Conservation (phyloP, 2,329 filamentous ascomycete species). For the Aureobasidium sp. region DNA sequence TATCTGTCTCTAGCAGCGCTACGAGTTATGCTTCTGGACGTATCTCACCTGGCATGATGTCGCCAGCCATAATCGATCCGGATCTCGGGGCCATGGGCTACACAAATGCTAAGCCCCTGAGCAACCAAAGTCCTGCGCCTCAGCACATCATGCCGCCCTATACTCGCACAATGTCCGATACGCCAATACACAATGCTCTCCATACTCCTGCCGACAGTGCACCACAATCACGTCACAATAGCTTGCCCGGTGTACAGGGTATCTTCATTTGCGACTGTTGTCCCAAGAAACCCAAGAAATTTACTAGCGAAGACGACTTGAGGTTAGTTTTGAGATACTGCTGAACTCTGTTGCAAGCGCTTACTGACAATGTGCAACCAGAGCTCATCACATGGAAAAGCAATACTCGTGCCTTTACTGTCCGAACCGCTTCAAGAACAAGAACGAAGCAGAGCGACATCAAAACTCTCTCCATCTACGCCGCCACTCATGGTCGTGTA, state of each 20-base stretch:
- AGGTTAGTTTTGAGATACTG: slow-evolving; percentile 54
- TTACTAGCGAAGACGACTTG: slow-evolving; percentile 75
- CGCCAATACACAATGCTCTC: slow-evolving; percentile 32
- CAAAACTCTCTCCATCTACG: slow-evolving; percentile 92
- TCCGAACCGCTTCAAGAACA: slow-evolving; percentile 96
- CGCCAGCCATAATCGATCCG: slow-evolving; percentile 47
- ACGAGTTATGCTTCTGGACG: slow-evolving; percentile 59
- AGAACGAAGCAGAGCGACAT: slow-evolving; percentile 94
- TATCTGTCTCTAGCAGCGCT: slow-evolving; percentile 56
- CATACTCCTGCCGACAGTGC: slow-evolving; percentile 42
- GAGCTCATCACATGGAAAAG: slow-evolving; percentile 86
- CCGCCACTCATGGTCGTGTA: slow-evolving; percentile 94
- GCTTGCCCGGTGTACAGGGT: slow-evolving; percentile 47
- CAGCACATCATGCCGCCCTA: slow-evolving; percentile 34
- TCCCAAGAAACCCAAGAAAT: slow-evolving; percentile 94
- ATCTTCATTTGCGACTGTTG: slow-evolving; percentile 84
- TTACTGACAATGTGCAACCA: slow-evolving; percentile 35
- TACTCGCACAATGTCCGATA: slow-evolving; percentile 37
- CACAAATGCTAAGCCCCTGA: slow-evolving; percentile 40
- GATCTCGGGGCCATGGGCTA: slow-evolving; percentile 50
- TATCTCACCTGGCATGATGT: slow-evolving; percentile 54
- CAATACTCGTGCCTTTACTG: slow-evolving; percentile 93
- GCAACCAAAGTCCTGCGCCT: slow-evolving; percentile 36
- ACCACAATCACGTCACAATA: slow-evolving; percentile 42
- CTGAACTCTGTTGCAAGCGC: not conserved